These are phyloP conservation scores for Ogataea siamensis DNA, from an alignment of 805 yeast genomes.

Conservation along the genomic window DNA sequence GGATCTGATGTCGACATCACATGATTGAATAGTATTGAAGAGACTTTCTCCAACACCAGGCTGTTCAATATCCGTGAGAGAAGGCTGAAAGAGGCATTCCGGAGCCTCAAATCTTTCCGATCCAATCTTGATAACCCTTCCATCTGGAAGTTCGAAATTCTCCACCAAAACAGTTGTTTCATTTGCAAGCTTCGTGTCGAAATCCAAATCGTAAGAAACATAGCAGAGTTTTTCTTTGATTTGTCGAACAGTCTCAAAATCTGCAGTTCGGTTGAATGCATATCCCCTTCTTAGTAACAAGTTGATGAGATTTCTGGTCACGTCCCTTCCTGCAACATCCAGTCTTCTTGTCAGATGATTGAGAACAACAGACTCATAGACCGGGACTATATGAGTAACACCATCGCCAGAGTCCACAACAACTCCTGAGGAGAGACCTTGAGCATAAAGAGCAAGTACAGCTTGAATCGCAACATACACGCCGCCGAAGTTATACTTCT, in stretches of 20 bases:
- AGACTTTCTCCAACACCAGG: slow-evolving; percentile 94
- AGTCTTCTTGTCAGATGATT: slow-evolving; percentile 89
- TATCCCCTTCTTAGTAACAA: slow-evolving; percentile 92
- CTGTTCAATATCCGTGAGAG: slow-evolving; percentile 91
- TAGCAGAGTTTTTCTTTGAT: slow-evolving; percentile 95
- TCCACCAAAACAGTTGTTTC: slow-evolving; percentile 96
- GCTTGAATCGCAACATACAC: slow-evolving; percentile 97
- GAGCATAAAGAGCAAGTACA: slow-evolving; percentile 95
- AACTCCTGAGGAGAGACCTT: slow-evolving; percentile 94
- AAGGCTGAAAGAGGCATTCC: slow-evolving; percentile 95
- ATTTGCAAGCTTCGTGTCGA: slow-evolving; percentile 81
- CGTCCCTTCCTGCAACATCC: slow-evolving; percentile 98
- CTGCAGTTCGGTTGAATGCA: slow-evolving; percentile 97
- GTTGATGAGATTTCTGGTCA: slow-evolving; percentile 92
- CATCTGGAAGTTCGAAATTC: slow-evolving; percentile 92
- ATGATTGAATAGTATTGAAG: slow-evolving; percentile 89
- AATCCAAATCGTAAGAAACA: slow-evolving; percentile 88
- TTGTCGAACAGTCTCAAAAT: slow-evolving; percentile 97
- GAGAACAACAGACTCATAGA: slow-evolving; percentile 94
- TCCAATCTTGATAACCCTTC: slow-evolving; percentile 89
- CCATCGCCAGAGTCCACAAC: slow-evolving; percentile 99
- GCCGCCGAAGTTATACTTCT: slow-evolving; percentile 84
- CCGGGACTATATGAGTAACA: slow-evolving; percentile 98
- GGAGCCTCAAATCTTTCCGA: slow-evolving; percentile 97
- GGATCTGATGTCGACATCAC: slow-evolving; percentile 90